Conservation (phyloP, 1,284 basidiomycete species). For the Volvariella volvacea region DNA sequence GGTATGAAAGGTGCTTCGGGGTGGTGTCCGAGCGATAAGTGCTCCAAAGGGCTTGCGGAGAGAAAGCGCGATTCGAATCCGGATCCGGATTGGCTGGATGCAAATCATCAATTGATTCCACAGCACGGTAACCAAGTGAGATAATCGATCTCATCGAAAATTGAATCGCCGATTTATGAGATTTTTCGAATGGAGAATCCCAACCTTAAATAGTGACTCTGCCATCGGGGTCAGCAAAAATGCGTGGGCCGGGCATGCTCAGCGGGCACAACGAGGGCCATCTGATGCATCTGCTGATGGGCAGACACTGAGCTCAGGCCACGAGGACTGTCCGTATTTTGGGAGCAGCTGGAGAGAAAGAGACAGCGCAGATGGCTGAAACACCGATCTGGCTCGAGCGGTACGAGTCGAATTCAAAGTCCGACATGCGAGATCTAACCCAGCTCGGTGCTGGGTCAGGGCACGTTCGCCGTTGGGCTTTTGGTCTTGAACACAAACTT, state of each 20-base stretch:
- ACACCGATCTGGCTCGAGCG: constrained; percentile 15
- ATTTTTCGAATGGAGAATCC: constrained; percentile 6
- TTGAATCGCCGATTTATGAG: constrained; percentile 17
- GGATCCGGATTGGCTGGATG: not conserved
- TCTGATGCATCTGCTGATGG: too few species aligned
- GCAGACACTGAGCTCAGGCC: too few species aligned
- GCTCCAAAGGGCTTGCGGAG: not conserved
- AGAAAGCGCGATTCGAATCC: not conserved
- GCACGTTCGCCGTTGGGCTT: constrained; percentile 12
- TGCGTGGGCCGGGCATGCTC: too few species aligned
- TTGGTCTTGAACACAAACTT: constrained; percentile 12
- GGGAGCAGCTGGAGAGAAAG: too few species aligned
- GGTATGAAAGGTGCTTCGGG: not conserved
- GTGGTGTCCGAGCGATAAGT: not conserved
- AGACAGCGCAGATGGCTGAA: constrained; percentile 8
- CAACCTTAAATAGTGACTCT: not conserved
- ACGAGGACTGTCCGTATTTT: constrained; percentile 5
- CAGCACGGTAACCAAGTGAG: constrained; percentile 7
- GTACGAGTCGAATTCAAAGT: constrained; percentile 14
- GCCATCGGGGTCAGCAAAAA: too few species aligned
- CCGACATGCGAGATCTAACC: constrained; percentile 20
- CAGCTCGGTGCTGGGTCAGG: constrained; percentile 13
- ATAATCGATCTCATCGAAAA: constrained; percentile 17
- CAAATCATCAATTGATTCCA: constrained; percentile 6
- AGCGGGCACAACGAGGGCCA: too few species aligned